Percentiles rank a stretch among this genome's conserved stretches.
Evolutionary conservation across 106 monocot species (phyloP).

Genomic region (Phalaenopsis equestris): DNA sequence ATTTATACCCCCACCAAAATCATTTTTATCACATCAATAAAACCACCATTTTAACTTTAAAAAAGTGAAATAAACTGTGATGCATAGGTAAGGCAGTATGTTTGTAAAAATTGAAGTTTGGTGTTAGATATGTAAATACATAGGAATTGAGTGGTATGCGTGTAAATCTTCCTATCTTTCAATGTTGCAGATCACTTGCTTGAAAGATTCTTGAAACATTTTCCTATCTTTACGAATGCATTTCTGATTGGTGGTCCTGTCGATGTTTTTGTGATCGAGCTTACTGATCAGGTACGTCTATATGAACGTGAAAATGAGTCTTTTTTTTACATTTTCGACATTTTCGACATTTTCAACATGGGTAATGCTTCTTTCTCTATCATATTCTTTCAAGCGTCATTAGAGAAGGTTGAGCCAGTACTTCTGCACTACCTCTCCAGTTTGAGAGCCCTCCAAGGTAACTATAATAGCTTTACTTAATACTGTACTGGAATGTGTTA

Average conservation of each 20-base stretch:
- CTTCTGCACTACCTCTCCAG: constrained; percentile 80
- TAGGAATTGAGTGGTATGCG: no score
- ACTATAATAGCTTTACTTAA: neutral
- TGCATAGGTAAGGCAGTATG: no score
- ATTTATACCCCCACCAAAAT: no score
- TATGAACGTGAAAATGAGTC: neutral
- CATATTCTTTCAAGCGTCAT: constrained; percentile 54
- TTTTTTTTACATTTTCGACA: neutral
- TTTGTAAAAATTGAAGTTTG: no score
- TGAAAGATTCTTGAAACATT: constrained; percentile 59
- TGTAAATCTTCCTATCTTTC: neutral
- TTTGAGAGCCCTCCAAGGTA: constrained; percentile 75
- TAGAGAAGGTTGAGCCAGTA: constrained; percentile 94
- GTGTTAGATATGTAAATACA: no score
- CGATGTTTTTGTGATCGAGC: constrained; percentile 83
- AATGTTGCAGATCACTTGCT: constrained; percentile 41
- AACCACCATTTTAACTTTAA: no score
- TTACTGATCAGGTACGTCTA: constrained; percentile 74
- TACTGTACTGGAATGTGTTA: neutral
- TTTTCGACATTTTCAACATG: neutral
- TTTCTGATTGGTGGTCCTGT: constrained; percentile 78
- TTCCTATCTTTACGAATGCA: constrained; percentile 67
- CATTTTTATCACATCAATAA: no score
- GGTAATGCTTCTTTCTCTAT: neutral
- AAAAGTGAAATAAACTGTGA: no score